Evolutionary conservation across 148 eudicot genomes (phyloP).

Genomic region (Drosera capensis): DNA sequence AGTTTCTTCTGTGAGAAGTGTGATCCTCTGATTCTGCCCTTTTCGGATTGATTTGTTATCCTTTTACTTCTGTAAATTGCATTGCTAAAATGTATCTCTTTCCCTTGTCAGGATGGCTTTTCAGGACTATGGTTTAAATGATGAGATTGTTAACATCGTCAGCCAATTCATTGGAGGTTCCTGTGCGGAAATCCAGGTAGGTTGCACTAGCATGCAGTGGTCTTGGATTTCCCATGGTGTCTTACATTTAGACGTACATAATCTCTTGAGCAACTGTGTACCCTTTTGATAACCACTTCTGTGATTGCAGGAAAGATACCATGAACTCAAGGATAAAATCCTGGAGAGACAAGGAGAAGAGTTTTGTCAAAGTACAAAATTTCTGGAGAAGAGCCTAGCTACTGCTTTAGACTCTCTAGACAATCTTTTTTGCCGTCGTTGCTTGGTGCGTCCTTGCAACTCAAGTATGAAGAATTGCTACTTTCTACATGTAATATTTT

Average conservation of each 20-base stretch:
- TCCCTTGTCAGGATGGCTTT: constrained; percentile 44
- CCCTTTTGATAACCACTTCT: constrained; percentile 1
- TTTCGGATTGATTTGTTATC: background rate
- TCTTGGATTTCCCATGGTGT: too few relatives aligned
- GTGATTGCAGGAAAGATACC: constrained; percentile 50
- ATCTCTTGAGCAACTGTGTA: too few relatives aligned
- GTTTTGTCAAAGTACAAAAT: constrained; percentile 13
- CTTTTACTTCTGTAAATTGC: background rate
- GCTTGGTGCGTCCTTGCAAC: constrained; percentile 94
- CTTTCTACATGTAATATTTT: too few relatives aligned
- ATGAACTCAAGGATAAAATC: constrained; percentile 38
- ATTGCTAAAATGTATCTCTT: background rate
- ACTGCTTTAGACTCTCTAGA: constrained; percentile 79
- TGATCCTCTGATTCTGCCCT: background rate
- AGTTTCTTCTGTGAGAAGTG: too few relatives aligned
- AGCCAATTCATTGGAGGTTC: constrained; percentile 52
- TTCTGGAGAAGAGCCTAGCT: constrained; percentile 53
- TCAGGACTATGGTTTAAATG: constrained; percentile 45
- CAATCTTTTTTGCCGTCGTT: constrained; percentile 87
- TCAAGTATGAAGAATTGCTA: too few relatives aligned
- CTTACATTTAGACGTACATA: too few relatives aligned
- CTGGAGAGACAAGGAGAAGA: constrained; percentile 13
- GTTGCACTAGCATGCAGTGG: background rate
- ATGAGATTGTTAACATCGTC: constrained; percentile 46
- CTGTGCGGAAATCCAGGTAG: constrained; percentile 58